Base-by-base conservation (phyloP, 1,139 yeast species). In the Meyerozyma carpophila region DNA sequence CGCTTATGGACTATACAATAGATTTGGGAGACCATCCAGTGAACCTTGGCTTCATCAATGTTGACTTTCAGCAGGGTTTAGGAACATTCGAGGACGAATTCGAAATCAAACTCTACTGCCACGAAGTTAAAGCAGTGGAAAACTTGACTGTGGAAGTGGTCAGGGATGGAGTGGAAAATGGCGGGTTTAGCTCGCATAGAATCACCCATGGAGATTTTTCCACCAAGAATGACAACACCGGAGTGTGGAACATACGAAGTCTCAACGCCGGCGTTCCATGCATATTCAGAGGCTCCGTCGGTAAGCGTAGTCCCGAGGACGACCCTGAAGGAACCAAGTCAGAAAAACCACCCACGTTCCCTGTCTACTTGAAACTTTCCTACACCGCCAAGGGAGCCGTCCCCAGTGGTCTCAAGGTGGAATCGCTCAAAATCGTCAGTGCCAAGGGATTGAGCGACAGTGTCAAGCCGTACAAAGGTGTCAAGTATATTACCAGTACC, bases 381-480 rank as follows among this genome's bases (percentile, higher is more conserved):
- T 91, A 85, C 56, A 55, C 68, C 13, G 74, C 83, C 51, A 79
- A 81, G 49, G 97, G 96, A 0, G 70, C 77, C 10, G 73, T 88
- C 1, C 86, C 95, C 1, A 84, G 95, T 59, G 93, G 95, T 0
- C 65, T 84, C 38, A 79, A 78, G 49, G 88, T 91, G 1, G 83
- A 79, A 20, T 73, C 82, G 24, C 65, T 91, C 44, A 78, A 82
- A 54, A 77, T 91, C 9, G 57, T 72, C 14, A 73, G 77, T 48
- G 68, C 81, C 5, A 72, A 75, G 50, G 91, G 93, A 0, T 54
- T 79, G 52, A 78, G 79, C 13, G 82, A 79, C 4, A 70, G 75
- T 2, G 82, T 81, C 16, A 84, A 82, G 55, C 95, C 96, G 0
- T 93, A 82, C 69, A 93, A 91, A 60, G 98, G 98, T 1, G 97